Conservation (phyloP, 1,139 yeast genomes). For the Pichia kudriavzevii region DNA sequence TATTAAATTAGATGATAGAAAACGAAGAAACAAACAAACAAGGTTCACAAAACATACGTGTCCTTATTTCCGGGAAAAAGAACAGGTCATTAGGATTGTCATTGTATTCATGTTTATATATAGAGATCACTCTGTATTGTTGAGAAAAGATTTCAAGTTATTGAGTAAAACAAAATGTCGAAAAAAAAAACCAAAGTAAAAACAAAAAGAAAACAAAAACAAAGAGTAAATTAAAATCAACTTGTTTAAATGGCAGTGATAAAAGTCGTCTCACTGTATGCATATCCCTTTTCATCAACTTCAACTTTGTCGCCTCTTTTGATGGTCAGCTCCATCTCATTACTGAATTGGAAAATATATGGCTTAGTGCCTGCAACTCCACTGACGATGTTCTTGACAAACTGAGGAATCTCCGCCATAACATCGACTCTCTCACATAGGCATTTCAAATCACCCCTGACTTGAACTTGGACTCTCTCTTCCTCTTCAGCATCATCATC, state of each 20-base stretch:
- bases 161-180: not conserved
- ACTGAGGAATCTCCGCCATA: slow-evolving; percentile 93
- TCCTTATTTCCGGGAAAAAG: too few species aligned
- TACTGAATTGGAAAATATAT: slow-evolving; percentile 83
- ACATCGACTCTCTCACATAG: slow-evolving; percentile 90
- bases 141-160: too few species aligned
- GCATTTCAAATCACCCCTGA: slow-evolving; percentile 47
- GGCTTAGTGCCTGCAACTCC: slow-evolving; percentile 96
- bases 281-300: slow-evolving; percentile 54
- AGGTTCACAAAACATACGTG: too few species aligned
- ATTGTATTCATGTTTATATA: too few species aligned
- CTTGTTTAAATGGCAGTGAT: slow-evolving; percentile 33
- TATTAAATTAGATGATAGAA: too few species aligned
- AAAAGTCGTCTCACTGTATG: slow-evolving; percentile 80
- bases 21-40: too few species aligned
- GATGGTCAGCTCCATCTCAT: slow-evolving; percentile 36
- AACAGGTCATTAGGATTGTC: not conserved
- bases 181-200: not conserved
- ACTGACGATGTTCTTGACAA: slow-evolving; percentile 86
- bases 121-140: not conserved
- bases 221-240: not conserved
- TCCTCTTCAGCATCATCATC: slow-evolving; percentile 31
- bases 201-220: not conserved
- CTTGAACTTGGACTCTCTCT: slow-evolving; percentile 30
- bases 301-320: slow-evolving; percentile 29